Evolutionary conservation across 306 rosid genomes (phyloP).

Genomic region (Pachyrhizus erosus): DNA sequence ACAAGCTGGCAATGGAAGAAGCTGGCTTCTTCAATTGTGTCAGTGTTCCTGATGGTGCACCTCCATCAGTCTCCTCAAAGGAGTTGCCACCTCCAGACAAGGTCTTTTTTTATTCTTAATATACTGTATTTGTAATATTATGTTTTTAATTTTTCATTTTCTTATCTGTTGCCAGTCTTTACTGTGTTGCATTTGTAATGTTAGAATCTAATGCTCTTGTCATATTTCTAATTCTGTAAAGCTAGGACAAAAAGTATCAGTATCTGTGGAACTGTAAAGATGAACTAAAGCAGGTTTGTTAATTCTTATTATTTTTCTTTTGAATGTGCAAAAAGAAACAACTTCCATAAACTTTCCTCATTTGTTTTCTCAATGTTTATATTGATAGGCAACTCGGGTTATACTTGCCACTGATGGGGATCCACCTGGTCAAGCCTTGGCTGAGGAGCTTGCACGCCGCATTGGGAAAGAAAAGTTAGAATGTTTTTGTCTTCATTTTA

Average conservation of each 20-base stretch:
- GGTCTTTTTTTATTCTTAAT: constrained; percentile 59
- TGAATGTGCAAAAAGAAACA: constrained; percentile 9
- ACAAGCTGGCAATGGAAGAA: constrained; percentile 98
- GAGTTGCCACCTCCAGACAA: constrained; percentile 72
- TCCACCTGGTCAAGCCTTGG: constrained; percentile 94
- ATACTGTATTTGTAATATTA: not conserved
- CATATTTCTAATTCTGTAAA: constrained; percentile 64
- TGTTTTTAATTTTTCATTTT: not conserved
- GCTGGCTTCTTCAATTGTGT: constrained; percentile 91
- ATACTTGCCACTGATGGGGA: constrained; percentile 97
- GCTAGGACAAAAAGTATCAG: constrained; percentile 92
- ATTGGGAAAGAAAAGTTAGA: constrained; percentile 89
- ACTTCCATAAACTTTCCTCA: constrained; percentile 29
- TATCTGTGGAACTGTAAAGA: constrained; percentile 96
- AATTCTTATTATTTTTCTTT: constrained; percentile 29
- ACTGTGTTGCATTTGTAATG: constrained; percentile 15
- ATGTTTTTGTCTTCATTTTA: constrained; percentile 31
- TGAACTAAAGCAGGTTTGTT: constrained; percentile 68
- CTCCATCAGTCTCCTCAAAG: constrained; percentile 68
- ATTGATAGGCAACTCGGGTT: constrained; percentile 82
- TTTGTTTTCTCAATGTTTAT: constrained; percentile 33
- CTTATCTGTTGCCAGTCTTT: constrained; percentile 22
- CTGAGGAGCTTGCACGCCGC: constrained; percentile 99
- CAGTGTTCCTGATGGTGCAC: constrained; percentile 99
- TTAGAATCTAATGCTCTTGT: constrained; percentile 61